These are phyloP conservation scores for Phytophthora tubulina DNA, from an alignment of 352 stramenopile species.

Conservation along the genomic window DNA sequence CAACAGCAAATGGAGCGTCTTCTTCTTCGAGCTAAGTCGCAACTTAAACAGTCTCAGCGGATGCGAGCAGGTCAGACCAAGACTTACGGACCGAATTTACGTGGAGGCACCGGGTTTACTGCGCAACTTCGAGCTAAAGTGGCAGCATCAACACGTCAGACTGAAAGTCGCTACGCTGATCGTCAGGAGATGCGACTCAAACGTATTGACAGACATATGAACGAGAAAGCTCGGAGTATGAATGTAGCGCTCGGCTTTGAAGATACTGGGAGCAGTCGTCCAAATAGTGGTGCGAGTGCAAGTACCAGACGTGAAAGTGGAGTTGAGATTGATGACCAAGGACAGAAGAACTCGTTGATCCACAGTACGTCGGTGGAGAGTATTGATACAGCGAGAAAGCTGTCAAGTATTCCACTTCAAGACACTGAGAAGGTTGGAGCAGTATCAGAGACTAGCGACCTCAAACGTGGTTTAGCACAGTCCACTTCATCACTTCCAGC, in stretches of 20 bases:
- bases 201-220: conserved; percentile 55
- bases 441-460: not conserved
- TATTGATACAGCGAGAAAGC: conserved; percentile 3
- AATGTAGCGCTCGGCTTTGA: conserved; percentile 30
- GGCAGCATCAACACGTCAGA: conserved; percentile 57
- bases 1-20: conserved; percentile 87
- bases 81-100: conserved; percentile 52
- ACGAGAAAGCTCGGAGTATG: conserved; percentile 54
- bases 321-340: not conserved
- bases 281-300: conserved; percentile 10
- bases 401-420: not conserved
- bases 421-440: conserved; percentile 1
- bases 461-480: not conserved
- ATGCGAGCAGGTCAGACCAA: conserved; percentile 70
- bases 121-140: conserved; percentile 63
- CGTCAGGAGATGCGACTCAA: conserved; percentile 54
- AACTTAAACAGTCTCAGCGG: conserved; percentile 81
- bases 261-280: conserved; percentile 14
- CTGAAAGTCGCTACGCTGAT: conserved; percentile 46
- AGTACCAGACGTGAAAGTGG: not conserved
- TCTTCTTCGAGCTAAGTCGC: conserved; percentile 73
- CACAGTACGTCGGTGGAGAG: conserved; percentile 18
- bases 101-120: conserved; percentile 62
- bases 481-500: not conserved
- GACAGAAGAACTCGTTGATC: conserved; percentile 10